A percentile compares a stretch with the other conserved stretches of the same genome.
Evolutionary conservation across 257 asterid species (phyloP).

Genomic region (Solanum pinnatisectum): DNA sequence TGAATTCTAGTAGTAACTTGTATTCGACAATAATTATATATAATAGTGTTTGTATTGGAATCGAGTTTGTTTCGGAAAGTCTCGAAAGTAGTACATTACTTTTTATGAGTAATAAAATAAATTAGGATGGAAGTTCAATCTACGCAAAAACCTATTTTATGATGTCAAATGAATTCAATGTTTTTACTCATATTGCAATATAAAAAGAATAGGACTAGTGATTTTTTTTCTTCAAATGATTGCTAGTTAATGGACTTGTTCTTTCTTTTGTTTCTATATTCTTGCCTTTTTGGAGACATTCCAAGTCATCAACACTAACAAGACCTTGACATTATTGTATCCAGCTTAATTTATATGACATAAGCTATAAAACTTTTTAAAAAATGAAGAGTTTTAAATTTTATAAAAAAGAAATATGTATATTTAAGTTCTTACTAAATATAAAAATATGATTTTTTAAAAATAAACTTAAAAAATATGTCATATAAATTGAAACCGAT

Average conservation of each 20-base stretch:
- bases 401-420: background rate
- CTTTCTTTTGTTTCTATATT: background rate
- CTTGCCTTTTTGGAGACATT: background rate
- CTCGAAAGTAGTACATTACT: background rate
- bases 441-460: background rate
- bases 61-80: too few species aligned
- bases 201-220: background rate
- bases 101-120: background rate
- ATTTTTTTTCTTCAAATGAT: background rate
- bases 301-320: background rate
- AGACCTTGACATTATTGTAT: background rate
- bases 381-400: background rate
- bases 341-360: background rate
- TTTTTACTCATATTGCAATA: background rate
- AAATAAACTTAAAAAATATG: background rate
- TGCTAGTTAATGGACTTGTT: background rate
- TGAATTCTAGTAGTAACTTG: too few species aligned
- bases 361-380: fast-evolving
- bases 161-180: background rate
- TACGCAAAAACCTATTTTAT: background rate
- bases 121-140: background rate
- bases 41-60: too few species aligned
- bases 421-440: background rate
- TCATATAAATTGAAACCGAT: background rate
- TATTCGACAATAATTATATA: too few species aligned